Conservation (phyloP, 2,329 filamentous ascomycete genomes). For the Diaporthe citriasiana region DNA sequence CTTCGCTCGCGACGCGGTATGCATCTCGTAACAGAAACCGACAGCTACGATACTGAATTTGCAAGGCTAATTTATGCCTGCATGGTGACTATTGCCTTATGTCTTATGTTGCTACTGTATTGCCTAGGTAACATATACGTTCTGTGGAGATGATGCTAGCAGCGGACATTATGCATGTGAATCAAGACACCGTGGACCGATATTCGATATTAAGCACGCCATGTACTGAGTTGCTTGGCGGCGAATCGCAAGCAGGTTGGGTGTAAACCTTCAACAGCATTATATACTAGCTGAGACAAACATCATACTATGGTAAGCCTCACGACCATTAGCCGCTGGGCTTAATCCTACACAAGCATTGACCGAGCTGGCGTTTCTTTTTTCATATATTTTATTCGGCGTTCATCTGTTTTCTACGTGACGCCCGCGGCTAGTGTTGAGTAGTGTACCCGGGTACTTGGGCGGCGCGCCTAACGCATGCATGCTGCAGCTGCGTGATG, state of each 20-base stretch:
- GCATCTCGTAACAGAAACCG: conserved; percentile 10
- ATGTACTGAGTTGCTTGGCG: not conserved
- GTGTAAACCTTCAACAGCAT: not conserved
- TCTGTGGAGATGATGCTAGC: not conserved
- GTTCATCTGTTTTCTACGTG: not conserved
- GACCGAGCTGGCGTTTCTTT: not conserved
- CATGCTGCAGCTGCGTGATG: not conserved
- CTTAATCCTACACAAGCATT: not conserved
- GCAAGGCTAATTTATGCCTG: not conserved
- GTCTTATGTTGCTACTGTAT: not conserved
- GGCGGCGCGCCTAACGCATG: not conserved
- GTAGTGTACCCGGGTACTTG: not conserved
- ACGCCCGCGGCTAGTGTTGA: not conserved
- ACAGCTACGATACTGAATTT: not conserved
- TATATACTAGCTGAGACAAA: not conserved
- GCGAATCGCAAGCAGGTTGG: not conserved
- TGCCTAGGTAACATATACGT: conserved; percentile 4
- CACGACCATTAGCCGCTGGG: too few species aligned
- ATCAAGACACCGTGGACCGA: not conserved
- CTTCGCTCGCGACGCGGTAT: conserved; percentile 13
- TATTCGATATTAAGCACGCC: not conserved
- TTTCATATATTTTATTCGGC: not conserved
- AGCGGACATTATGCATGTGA: not conserved
- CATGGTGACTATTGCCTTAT: not conserved
- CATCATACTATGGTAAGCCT: not conserved